Percentiles rank a stretch among this genome's conserved stretches.
These are phyloP conservation scores for Dendrocalamus sinicus DNA, from an alignment of 176 grass and related monocot species.

Conservation along the genomic window DNA sequence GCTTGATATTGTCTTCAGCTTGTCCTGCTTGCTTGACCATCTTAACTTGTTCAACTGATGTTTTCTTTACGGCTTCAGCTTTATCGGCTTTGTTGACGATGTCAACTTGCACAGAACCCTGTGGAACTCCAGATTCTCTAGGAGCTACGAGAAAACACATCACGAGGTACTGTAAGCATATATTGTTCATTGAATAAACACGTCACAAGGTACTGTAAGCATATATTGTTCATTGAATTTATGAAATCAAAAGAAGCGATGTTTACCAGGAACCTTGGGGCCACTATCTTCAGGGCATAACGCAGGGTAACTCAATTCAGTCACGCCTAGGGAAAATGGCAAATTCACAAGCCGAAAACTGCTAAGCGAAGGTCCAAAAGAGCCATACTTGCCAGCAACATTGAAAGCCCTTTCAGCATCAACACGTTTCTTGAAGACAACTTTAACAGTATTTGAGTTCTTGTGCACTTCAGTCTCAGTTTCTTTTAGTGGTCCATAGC, in stretches of 20 bases:
- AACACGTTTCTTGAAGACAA: slow-evolving; percentile 68
- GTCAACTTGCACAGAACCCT: slow-evolving; percentile 29
- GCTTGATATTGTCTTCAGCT: neutral
- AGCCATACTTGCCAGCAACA: slow-evolving; percentile 58
- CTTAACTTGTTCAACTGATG: neutral
- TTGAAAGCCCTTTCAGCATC: slow-evolving; percentile 83
- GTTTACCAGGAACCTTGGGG: slow-evolving; percentile 30
- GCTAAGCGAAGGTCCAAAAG: slow-evolving; percentile 68
- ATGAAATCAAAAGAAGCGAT: neutral
- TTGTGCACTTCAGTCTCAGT: slow-evolving; percentile 63
- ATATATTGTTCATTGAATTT: slow-evolving; percentile 21
- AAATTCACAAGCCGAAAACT: slow-evolving; percentile 70
- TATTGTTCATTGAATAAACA: slow-evolving; percentile 12
- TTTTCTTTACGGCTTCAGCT: slow-evolving; percentile 28
- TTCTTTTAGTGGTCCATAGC: slow-evolving; percentile 71
- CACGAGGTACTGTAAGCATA: slow-evolving; percentile 27
- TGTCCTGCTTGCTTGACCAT: slow-evolving; percentile 9
- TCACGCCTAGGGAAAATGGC: slow-evolving; percentile 20
- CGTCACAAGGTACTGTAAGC: slow-evolving; percentile 17
- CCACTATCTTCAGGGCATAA: slow-evolving; percentile 22
- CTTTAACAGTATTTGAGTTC: slow-evolving; percentile 53
- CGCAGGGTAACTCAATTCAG: slow-evolving; percentile 22
- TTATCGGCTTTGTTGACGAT: neutral
- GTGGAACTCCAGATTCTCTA: slow-evolving; percentile 13
- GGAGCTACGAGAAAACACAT: slow-evolving; percentile 23